Percentiles rank a stretch among this genome's conserved stretches.
Conservation (phyloP, 371 early-diverging fungal genomes). For the Syncephalis plumigaleata region DNA sequence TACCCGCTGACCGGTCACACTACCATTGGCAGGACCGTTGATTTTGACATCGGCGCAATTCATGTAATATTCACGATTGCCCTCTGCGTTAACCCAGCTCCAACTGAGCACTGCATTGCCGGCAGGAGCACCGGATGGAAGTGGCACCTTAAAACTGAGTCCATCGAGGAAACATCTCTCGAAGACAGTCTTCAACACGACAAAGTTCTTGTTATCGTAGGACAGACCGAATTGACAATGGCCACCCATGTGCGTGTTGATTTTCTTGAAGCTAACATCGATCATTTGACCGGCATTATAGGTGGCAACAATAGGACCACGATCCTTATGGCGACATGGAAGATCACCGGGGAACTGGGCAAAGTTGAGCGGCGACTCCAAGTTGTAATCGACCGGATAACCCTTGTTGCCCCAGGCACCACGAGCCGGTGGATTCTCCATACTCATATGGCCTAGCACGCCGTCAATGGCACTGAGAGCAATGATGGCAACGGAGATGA, state of each 20-base stretch:
- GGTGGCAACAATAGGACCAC: neutral
- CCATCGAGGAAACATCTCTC: neutral
- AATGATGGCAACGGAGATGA: too few relatives aligned
- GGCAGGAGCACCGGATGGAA: neutral
- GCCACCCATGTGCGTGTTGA: conserved; percentile 4
- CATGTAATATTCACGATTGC: conserved; percentile 47
- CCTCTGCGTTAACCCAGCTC: conserved; percentile 14
- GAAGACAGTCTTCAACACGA: conserved; percentile 2
- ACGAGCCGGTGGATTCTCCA: too few relatives aligned
- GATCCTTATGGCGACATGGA: neutral
- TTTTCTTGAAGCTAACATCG: neutral
- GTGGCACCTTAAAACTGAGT: neutral
- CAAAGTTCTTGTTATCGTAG: conserved; percentile 4
- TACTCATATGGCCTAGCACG: too few relatives aligned
- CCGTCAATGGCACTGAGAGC: too few relatives aligned
- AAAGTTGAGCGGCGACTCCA: too few relatives aligned
- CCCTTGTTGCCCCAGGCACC: too few relatives aligned
- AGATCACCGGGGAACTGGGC: neutral
- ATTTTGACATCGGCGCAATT: conserved; percentile 42
- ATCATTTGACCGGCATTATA: neutral
- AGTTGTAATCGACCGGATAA: too few relatives aligned
- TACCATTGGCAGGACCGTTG: conserved; percentile 12
- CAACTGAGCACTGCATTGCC: neutral
- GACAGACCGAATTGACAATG: conserved; percentile 6
- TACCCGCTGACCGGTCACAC: conserved; percentile 22